A percentile compares a stretch with the other conserved stretches of the same genome.
Evolutionary conservation across 352 stramenopile genomes (phyloP).

Genomic region (Sclerospora graminicola): DNA sequence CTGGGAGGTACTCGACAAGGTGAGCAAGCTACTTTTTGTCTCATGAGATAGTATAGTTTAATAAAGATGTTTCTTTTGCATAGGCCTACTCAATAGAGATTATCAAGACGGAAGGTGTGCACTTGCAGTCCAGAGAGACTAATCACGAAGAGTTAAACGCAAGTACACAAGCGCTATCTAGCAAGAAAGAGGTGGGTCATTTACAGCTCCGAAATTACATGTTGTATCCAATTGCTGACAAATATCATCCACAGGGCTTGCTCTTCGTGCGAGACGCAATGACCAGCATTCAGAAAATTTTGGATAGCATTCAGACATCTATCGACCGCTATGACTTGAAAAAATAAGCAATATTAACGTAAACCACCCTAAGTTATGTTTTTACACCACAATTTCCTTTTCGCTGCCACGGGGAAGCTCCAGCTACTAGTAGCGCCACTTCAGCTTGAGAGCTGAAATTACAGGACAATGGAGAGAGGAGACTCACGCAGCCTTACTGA

Average conservation of each 20-base stretch:
- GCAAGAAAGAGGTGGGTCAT: constrained; percentile 28
- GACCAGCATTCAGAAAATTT: constrained; percentile 35
- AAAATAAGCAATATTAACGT: constrained; percentile 8
- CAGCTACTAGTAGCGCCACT: constrained; percentile 6
- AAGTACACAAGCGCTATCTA: constrained; percentile 12
- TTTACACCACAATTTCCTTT: constrained; percentile 6
- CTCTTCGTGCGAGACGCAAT: constrained; percentile 36
- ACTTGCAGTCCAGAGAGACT: constrained; percentile 21
- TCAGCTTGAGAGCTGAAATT: not conserved
- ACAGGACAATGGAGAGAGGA: constrained; percentile 26
- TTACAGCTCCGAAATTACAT: not conserved
- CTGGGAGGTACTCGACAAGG: constrained; percentile 65
- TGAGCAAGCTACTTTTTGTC: constrained; percentile 1
- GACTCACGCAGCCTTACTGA: constrained; percentile 62
- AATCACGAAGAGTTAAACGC: constrained; percentile 12
- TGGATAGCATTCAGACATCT: constrained; percentile 28
- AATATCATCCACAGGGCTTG: constrained; percentile 13
- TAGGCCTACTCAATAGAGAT: constrained; percentile 42
- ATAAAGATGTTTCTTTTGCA: not conserved
- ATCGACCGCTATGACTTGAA: constrained; percentile 32
- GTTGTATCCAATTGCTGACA: not conserved
- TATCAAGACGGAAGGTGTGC: constrained; percentile 36
- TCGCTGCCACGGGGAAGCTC: constrained; percentile 17
- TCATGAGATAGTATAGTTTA: no score
- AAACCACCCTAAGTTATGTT: constrained; percentile 1